Evolutionary conservation across 2,329 filamentous ascomycete genomes (phyloP), one percentile per base, ranked within the genome.

Genomic region (Verticillium klebahnii): DNA sequence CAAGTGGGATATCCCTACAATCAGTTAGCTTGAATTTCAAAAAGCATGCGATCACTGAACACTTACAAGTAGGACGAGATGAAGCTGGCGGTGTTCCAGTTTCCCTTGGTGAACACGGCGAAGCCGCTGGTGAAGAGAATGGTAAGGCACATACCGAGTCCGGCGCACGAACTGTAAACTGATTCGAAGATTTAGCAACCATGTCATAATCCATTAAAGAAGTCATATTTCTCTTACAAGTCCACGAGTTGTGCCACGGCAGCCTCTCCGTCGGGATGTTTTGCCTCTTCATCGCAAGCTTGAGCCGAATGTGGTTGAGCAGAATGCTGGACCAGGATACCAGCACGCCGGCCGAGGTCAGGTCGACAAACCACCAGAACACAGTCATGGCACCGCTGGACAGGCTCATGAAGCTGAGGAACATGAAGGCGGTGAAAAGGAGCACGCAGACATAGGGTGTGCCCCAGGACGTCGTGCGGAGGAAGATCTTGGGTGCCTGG

Each of bases 91-190:
- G 83, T 69, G 61, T 82, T 76, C 85, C 85, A 89, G 62, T 84
- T 82, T 2, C 85, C 85, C 39, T 73, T 74, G 1, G 84, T 86
- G 62, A 89, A 89, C 3, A 85, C 83, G 2, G 77, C 69, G 66
- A 92, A 92, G 0, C 89, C 89, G 40, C 86, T 85, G 4, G 90
- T 92, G 50, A 92, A 78, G 3, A 93, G 75, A 63, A 92, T 88
- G 50, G 89, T 72, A 32, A 87, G 76, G 69, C 82, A 85, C 78
- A 88, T 84, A 63, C 79, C 70, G 5, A 93, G 77, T 0, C 85
- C 84, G 9, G 77, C 73, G 66, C 81, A 88, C 0, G 90, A 90
- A 14, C 81, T 83, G 66, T 86, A 87, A 14, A 80, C 84, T 87
- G 11, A 11, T 36, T 23, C 34, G 32, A 15, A 15, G 6, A 2